Base-by-base conservation (phyloP, 192 early-diverging fungal species). In the Backusella parvicylindrica region DNA sequence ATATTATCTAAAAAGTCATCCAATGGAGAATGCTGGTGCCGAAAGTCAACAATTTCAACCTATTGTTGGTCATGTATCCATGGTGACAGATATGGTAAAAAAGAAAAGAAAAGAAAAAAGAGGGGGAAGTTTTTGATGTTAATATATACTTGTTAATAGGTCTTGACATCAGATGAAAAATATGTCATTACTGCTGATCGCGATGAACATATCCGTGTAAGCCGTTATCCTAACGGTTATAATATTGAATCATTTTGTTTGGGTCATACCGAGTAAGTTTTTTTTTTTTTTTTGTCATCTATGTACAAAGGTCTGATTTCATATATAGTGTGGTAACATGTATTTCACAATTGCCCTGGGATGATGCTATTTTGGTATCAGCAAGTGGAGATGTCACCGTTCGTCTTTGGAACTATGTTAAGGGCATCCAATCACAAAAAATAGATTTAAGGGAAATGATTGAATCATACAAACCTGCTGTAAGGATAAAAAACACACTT, bases 151-250 rank as follows among this genome's bases (percentile, higher is more conserved):
- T 36, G 36, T 11, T 75, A n/a, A n/a, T n/a, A 86, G 91, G 76
- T 80, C 2, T 81, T 98, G 41, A 84, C 92, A 7, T 73, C 75
- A 8, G 88, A 92, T 63, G 81, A 87, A 64, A 86, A 88, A 41
- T 91, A 85, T 47, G 76, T 99, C 33, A 83, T 99, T 47, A 97
- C 98, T 11, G 89, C 92, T 56, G 98, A 99, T 79, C 92, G 98
- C 30, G 98, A 99, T 84, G 98, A 99, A 75, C 97, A 99, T 82
- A 92, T 99, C 71, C 92, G 98, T 9, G 85, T 99, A n/a, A 96
- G 94, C 70, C 84, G 85, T 37, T 99, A 92, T 79, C 98, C 98
- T 26, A 92, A 93, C 68, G 86, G 91, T 0, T 95, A 95, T 79
- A 95, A 93, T 73, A 97, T 99, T 77, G 88, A 95, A 75, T 83